A percentile compares a stretch with the other conserved stretches of the same genome.
phyloP scores from a whole-genome alignment of 2,329 filamentous ascomycete genomes.

The Cyclaneusma minus region DNA sequence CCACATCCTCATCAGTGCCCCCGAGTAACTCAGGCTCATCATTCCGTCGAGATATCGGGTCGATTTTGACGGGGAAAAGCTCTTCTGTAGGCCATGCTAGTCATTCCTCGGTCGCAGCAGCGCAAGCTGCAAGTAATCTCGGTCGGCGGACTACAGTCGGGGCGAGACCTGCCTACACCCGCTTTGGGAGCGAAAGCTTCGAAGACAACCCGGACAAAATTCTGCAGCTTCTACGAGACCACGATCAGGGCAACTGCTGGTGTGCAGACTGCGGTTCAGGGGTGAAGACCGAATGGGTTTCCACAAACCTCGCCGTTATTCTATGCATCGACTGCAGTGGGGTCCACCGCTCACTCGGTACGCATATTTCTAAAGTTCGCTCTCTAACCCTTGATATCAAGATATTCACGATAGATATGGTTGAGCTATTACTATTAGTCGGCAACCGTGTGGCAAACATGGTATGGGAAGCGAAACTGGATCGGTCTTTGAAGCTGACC shows the following conservation, averaged over 20 bases:
- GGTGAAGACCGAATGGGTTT: slow-evolving; percentile 95
- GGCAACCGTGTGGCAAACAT: slow-evolving; percentile 93
- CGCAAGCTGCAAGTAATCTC: slow-evolving; percentile 37
- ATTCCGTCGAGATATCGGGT: slow-evolving; percentile 74
- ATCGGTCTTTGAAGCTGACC: slow-evolving; percentile 55
- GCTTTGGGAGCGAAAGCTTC: slow-evolving; percentile 53
- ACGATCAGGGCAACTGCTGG: slow-evolving; percentile 82
- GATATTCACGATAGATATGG: slow-evolving; percentile 92
- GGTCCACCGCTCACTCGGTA: slow-evolving; percentile 89
- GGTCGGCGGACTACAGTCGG: slow-evolving; percentile 82
- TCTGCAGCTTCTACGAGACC: slow-evolving; percentile 72
- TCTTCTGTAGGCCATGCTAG: slow-evolving; percentile 42
- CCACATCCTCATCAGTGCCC: slow-evolving; percentile 18
- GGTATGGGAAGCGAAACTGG: slow-evolving; percentile 83
- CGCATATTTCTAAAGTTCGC: slow-evolving; percentile 93
- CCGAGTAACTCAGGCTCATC: slow-evolving; percentile 34
- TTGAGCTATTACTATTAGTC: slow-evolving; percentile 80
- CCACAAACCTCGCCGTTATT: slow-evolving; percentile 91
- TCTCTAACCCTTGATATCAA: slow-evolving; percentile 91
- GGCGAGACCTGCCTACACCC: slow-evolving; percentile 59
- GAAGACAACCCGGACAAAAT: slow-evolving; percentile 78
- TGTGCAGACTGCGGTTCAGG: slow-evolving; percentile 91
- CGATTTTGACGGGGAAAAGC: slow-evolving; percentile 83
- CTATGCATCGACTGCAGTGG: slow-evolving; percentile 97
- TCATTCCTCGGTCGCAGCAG: slow-evolving; percentile 26